These are phyloP conservation scores for Solanum okadae DNA, from an alignment of 257 asterid species.

Conservation along the genomic window DNA sequence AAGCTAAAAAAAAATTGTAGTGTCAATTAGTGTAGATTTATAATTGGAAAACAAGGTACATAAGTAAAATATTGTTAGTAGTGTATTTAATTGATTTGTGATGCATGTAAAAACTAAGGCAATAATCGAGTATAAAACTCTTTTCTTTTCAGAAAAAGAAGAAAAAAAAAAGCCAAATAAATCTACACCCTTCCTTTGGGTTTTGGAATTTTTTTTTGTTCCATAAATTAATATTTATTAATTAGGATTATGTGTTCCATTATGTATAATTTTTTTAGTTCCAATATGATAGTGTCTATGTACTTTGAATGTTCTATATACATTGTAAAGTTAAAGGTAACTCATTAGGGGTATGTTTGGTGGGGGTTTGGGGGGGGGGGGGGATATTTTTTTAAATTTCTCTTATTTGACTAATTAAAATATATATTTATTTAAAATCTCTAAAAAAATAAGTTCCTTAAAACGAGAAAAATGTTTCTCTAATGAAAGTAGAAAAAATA, in stretches of 20 bases:
- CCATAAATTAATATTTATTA: not conserved
- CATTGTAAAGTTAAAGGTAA: not conserved
- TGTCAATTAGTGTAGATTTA: no score
- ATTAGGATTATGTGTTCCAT: not conserved
- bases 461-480: no score
- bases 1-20: no score
- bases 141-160: no score
- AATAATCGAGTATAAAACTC: no score
- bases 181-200: no score
- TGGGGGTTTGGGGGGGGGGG: fast-evolving
- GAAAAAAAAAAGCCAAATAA: no score
- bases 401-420: not conserved
- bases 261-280: not conserved
- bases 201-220: no score
- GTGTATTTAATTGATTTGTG: no score
- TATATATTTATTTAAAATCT: not conserved
- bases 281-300: not conserved
- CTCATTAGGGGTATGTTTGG: not conserved
- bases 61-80: no score
- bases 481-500: not conserved
- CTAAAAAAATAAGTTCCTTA: not conserved
- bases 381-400: not conserved
- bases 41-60: no score
- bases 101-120: no score
- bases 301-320: not conserved